phyloP scores from a whole-genome alignment of 345 rosid species.

The Salix koriyanagi region DNA sequence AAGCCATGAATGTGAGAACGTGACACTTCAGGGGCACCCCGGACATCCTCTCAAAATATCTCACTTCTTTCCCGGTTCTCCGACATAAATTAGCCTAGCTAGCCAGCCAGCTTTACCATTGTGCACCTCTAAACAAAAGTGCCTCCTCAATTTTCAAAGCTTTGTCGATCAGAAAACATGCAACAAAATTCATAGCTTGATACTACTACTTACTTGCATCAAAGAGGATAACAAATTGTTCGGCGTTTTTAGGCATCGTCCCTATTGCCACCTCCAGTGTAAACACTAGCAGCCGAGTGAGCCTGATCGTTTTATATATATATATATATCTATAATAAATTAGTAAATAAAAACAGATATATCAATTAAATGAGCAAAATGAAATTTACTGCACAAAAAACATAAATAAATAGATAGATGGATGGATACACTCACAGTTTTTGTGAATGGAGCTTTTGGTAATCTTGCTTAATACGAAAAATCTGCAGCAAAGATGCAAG shows the following conservation, averaged over 20 bases:
- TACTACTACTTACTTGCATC: constrained; percentile 66
- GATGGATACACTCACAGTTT: constrained; percentile 51
- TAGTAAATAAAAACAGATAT: no score
- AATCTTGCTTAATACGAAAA: constrained; percentile 84
- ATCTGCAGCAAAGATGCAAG: constrained; percentile 39
- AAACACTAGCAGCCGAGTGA: constrained; percentile 77
- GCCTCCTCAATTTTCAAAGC: constrained; percentile 5
- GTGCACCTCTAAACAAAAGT: constrained; percentile 15
- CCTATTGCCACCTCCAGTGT: constrained; percentile 82
- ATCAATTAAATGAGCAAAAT: not conserved
- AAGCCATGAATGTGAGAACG: constrained; percentile 9
- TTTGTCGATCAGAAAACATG: not conserved
- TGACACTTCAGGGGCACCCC: constrained; percentile 37
- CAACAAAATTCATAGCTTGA: not conserved
- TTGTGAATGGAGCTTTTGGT: constrained; percentile 73
- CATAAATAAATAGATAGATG: no score
- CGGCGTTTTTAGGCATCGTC: constrained; percentile 73
- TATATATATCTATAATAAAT: not conserved
- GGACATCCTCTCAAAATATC: constrained; percentile 39
- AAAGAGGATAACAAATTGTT: constrained; percentile 76
- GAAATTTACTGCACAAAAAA: not conserved
- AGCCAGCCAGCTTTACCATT: constrained; percentile 28
- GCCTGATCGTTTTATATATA: constrained; percentile 26
- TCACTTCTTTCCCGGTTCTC: constrained; percentile 28
- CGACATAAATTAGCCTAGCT: constrained; percentile 24